Conservation (phyloP, 1,139 yeast genomes). For the Yamadazyma diospyri region DNA sequence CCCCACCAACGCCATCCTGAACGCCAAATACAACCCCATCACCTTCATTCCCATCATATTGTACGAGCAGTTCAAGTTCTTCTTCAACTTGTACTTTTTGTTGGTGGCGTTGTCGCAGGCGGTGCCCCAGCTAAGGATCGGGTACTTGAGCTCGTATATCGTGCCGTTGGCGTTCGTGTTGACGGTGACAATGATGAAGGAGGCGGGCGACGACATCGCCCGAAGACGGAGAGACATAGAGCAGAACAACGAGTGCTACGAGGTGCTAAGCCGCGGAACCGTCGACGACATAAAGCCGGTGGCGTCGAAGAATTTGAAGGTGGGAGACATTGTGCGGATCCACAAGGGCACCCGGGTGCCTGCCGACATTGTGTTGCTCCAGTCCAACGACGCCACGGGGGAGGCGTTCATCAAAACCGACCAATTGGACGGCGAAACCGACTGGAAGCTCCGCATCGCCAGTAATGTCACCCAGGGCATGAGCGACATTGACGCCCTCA, state of each 20-base stretch:
- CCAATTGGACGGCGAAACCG: slow-evolving; percentile 98
- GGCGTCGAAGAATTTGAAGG: slow-evolving; percentile 65
- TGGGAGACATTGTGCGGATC: slow-evolving; percentile 82
- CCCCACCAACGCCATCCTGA: slow-evolving; percentile 82
- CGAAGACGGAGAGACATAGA: slow-evolving; percentile 88
- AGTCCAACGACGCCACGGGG: slow-evolving; percentile 78
- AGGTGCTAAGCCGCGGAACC: slow-evolving; percentile 49
- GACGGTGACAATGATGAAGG: slow-evolving; percentile 90
- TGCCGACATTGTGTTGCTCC: slow-evolving; percentile 84
- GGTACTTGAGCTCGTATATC: slow-evolving; percentile 86
- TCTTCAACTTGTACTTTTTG: slow-evolving; percentile 88
- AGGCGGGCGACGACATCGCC: slow-evolving; percentile 89
- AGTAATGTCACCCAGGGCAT: slow-evolving; percentile 65
- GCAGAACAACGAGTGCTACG: slow-evolving; percentile 79
- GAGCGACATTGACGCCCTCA: slow-evolving; percentile 32
- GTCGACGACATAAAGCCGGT: slow-evolving; percentile 35
- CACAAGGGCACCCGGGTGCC: slow-evolving; percentile 87
- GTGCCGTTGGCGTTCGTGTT: slow-evolving; percentile 94
- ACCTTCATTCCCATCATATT: slow-evolving; percentile 86
- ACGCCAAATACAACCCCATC: slow-evolving; percentile 88
- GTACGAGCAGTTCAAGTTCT: slow-evolving; percentile 95
- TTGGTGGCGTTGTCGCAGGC: slow-evolving; percentile 92
- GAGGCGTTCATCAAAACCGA: slow-evolving; percentile 95
- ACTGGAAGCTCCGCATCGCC: slow-evolving; percentile 91
- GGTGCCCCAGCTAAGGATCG: slow-evolving; percentile 87